These are phyloP conservation scores for Paecilomyces variotii DNA, from an alignment of 2,329 filamentous ascomycete genomes.

Conservation along the genomic window DNA sequence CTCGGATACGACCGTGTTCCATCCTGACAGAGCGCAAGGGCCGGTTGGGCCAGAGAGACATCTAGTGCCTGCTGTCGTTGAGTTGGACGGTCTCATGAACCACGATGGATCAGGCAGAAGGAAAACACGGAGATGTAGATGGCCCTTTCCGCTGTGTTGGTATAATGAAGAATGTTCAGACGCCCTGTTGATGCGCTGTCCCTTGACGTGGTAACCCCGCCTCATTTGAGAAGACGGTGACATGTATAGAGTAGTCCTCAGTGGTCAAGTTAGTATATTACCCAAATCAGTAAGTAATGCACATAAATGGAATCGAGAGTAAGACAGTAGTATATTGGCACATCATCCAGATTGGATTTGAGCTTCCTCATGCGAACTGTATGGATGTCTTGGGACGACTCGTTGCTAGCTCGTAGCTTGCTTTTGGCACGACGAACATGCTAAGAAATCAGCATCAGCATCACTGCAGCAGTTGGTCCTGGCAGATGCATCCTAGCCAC, in stretches of 20 bases:
- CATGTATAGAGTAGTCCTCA: neutral
- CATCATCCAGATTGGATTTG: neutral
- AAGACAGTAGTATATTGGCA: neutral
- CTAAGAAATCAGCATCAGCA: neutral
- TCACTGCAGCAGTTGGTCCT: neutral
- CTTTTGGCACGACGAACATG: neutral
- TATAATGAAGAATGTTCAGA: neutral
- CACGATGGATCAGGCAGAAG: neutral
- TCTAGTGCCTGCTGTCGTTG: neutral
- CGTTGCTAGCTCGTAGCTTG: neutral
- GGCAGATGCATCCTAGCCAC: neutral
- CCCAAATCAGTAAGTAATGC: neutral
- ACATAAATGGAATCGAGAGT: neutral
- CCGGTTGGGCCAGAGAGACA: neutral
- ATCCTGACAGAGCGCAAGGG: neutral
- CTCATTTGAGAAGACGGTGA: neutral
- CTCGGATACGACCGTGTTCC: neutral
- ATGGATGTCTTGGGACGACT: neutral
- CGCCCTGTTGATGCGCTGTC: neutral
- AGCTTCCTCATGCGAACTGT: neutral
- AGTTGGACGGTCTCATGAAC: neutral
- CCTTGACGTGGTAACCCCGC: neutral
- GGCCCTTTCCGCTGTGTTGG: neutral
- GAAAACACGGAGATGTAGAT: neutral
- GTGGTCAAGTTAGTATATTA: neutral